Base-by-base conservation (phyloP, 805 yeast genomes). In the Candida sakaeoensis region DNA sequence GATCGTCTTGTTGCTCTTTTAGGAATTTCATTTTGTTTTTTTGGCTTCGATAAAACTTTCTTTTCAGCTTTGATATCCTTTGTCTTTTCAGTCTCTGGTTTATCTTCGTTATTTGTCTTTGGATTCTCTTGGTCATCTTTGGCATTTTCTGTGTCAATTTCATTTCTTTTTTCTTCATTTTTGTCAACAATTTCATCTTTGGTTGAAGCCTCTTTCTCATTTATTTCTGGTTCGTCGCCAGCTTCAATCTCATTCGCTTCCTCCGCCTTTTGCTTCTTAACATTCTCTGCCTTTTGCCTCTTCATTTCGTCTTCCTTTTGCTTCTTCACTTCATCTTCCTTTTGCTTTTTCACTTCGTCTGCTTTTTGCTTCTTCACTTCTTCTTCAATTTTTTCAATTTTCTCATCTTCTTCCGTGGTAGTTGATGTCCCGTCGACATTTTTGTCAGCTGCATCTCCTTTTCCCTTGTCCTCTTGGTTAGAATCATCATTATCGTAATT, bases 311-410 rank as follows among this genome's bases (percentile, higher is more conserved):
- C n/a, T n/a, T n/a, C n/a, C n/a, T n/a, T n/a, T n/a, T n/a, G n/a
- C n/a, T n/a, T n/a, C n/a, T n/a, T n/a, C n/a, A n/a, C n/a, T n/a
- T n/a, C n/a, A 1, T 29, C 45, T 33, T 42, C 14, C 17, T 29
- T 15, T 34, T 19, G 41, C 7, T 21, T 32, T 22, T 29, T 41
- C 22, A 32, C 41, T 17, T 42, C 50, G 17, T 36, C 43, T 16
- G 48, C 51, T 19, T 44, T 57, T 18, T 44, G 53, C 25, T 49
- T 45, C 10, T 41, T 46, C 1, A 33, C 48, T 8, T 42, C 46
- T 8, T 50, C 52, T 9, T 25, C 57, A 45, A 30, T 37, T 25
- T 39, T 39, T n/a, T 39, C 45, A 19, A 35, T 43, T 16, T 22
- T 40, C 25, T 33, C 45, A 21, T 22, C 40, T 10, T 44, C 43